Conservation (phyloP, 2,329 filamentous ascomycete species). For the Fusarium nisikadoi region DNA sequence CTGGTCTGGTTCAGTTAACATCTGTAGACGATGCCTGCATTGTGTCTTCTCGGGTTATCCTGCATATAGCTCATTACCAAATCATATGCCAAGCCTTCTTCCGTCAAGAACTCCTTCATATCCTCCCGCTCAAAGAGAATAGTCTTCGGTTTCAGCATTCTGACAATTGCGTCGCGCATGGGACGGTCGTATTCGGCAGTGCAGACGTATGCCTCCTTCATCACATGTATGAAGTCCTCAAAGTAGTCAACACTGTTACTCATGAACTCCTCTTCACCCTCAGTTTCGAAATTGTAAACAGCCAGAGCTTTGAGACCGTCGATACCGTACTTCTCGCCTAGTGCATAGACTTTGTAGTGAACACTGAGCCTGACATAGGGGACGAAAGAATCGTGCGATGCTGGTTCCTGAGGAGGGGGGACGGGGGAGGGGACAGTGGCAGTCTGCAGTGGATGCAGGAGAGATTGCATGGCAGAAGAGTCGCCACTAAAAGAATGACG, state of each 20-base stretch:
- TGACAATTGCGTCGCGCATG: background rate
- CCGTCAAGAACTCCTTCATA: background rate
- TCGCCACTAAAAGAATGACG: background rate
- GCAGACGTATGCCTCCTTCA: background rate
- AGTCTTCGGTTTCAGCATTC: background rate
- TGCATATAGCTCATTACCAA: background rate
- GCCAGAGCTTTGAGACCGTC: background rate
- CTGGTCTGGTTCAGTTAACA: background rate
- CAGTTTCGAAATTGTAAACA: background rate
- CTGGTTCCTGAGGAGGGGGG: background rate
- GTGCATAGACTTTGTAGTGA: background rate
- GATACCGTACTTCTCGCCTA: background rate
- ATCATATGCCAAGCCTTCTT: background rate
- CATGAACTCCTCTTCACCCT: accelerated
- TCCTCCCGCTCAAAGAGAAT: background rate
- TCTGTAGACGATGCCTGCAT: too few species aligned
- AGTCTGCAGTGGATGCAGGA: background rate
- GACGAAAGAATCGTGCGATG: accelerated
- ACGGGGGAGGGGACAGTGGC: accelerated
- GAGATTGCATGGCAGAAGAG: background rate
- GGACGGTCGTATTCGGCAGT: background rate
- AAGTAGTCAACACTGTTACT: accelerated
- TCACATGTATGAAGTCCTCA: background rate
- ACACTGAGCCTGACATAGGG: background rate
- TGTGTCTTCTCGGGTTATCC: background rate